Base-by-base conservation (phyloP, 202 grass and related monocot genomes). In the Cymbopogon flexuosus region DNA sequence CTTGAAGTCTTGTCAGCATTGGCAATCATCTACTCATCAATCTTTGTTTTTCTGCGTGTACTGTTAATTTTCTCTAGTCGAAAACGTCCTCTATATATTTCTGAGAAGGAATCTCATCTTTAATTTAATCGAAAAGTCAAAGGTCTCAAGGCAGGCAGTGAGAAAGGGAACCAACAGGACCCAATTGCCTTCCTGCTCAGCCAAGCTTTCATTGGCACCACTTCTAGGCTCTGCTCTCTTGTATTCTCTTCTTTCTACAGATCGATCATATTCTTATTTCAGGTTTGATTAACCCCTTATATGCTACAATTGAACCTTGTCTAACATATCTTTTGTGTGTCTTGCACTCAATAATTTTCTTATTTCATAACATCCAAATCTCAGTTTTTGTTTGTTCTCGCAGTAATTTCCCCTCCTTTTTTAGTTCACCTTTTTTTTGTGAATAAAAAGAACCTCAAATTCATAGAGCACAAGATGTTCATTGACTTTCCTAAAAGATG, bases 251-350 rank as follows among this genome's bases (percentile, higher is more conserved):
- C 41, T 72, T 85, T 54, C 19, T 83, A 65, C 73, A 36, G 43
- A 72, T 72, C 54, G 24, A 79, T 73, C 68, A 67, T 67, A 79
- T 37, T 31, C 59, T 68, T 72, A 56, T 58, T 83, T 8, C 79
- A 46, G 73, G 36, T 78, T 66, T 63, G 58, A 46, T 72, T 68
- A 40, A 75, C 66, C 35, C 39, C 29, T 80, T 75, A 37, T 80
- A 22, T 60, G 36, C n/a, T n/a, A 74, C 1, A 79, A 72, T 12
- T 65, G 21, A 51, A 66, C 52, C 21, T 77, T 77, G 47, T 70
- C 7, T 42, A 5, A 11, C 56, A 3, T 18, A 72, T 79, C 36
- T 65, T 3, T 35, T 73, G 52, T 12, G 14, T 52, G 15, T 73
- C 45, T 76, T 11, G 4, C 21, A 27, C 35, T 76, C 2, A 36